A percentile compares a stretch with the other conserved stretches of the same genome.
These are phyloP conservation scores for Trametes cingulata DNA, from an alignment of 768 basidiomycete species.

Conservation along the genomic window DNA sequence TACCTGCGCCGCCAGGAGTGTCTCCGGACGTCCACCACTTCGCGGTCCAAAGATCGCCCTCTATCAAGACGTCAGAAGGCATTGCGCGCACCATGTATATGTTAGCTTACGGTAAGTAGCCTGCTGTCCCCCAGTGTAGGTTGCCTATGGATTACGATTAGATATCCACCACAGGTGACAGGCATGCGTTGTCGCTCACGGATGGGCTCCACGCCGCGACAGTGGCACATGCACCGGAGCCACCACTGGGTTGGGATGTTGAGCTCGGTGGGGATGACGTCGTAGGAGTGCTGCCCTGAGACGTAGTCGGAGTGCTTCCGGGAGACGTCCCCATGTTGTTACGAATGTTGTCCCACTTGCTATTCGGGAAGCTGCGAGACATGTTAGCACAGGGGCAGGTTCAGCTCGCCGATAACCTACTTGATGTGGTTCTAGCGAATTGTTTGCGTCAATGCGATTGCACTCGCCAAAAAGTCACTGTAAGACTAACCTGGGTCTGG, in stretches of 20 bases:
- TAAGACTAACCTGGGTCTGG: slow-evolving; percentile 38
- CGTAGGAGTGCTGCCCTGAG: slow-evolving; percentile 21
- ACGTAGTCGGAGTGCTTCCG: slow-evolving; percentile 23
- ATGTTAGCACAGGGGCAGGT: not conserved
- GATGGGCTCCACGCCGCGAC: slow-evolving; percentile 50
- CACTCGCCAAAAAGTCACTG: slow-evolving; percentile 12
- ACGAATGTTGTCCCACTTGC: slow-evolving; percentile 71
- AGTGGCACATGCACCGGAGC: slow-evolving; percentile 38
- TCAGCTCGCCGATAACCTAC: not conserved
- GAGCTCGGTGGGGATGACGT: slow-evolving; percentile 2
- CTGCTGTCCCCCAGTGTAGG: slow-evolving; percentile 47
- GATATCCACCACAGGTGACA: not conserved
- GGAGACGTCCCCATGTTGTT: slow-evolving; percentile 52
- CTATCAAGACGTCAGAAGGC: slow-evolving; percentile 35
- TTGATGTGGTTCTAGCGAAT: slow-evolving; percentile 56
- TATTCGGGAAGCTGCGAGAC: slow-evolving; percentile 50
- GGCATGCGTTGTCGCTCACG: slow-evolving; percentile 28
- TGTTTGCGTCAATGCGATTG: not conserved
- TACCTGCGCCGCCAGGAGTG: slow-evolving; percentile 52
- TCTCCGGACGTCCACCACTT: slow-evolving; percentile 67
- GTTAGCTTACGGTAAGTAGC: slow-evolving; percentile 46
- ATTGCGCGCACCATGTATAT: too few species aligned
- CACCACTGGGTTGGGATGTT: not conserved
- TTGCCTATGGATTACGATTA: slow-evolving; percentile 30
- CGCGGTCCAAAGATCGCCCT: slow-evolving; percentile 57